phyloP scores from a whole-genome alignment of 345 rosid species.

The Corchorus capsularis region DNA sequence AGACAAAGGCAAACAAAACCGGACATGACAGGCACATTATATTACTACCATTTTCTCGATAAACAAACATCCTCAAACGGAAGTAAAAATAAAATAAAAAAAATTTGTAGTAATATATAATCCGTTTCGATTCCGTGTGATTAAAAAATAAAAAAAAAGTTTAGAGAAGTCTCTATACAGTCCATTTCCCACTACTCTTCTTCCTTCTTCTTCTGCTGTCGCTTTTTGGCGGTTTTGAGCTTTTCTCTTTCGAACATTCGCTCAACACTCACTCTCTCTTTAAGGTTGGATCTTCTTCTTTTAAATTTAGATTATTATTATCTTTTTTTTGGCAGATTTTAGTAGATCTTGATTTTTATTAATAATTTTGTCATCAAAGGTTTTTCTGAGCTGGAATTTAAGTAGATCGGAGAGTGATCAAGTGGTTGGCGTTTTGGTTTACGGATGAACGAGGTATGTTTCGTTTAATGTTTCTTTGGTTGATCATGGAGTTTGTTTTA shows the following conservation, averaged over 20 bases:
- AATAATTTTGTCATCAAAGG: not conserved
- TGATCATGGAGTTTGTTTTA: not conserved
- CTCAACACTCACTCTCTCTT: conserved; percentile 26
- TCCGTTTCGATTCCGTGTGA: conserved; percentile 38
- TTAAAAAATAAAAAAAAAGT: not conserved
- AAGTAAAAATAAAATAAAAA: not conserved
- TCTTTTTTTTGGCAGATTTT: conserved; percentile 1
- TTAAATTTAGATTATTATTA: not conserved
- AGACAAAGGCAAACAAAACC: not conserved
- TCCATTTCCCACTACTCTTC: not conserved
- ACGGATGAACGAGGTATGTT: conserved; percentile 40
- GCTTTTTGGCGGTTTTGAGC: conserved; percentile 40
- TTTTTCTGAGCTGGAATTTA: conserved; percentile 4
- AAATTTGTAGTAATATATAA: not conserved
- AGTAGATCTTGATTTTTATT: conserved; percentile 12
- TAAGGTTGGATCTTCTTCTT: conserved; percentile 21
- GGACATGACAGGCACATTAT: conserved; percentile 38
- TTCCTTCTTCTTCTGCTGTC: conserved; percentile 15
- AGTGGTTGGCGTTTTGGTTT: conserved; percentile 19
- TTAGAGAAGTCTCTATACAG: not conserved
- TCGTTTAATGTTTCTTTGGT: not conserved
- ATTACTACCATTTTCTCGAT: not conserved
- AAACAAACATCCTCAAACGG: too few species aligned
- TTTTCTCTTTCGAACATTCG: conserved; percentile 39
- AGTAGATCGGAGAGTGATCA: conserved; percentile 18